Percentiles rank a stretch among this genome's conserved stretches.
Evolutionary conservation across 2,329 filamentous ascomycete species (phyloP).

Genomic region (Fusarium solani-melongenae): DNA sequence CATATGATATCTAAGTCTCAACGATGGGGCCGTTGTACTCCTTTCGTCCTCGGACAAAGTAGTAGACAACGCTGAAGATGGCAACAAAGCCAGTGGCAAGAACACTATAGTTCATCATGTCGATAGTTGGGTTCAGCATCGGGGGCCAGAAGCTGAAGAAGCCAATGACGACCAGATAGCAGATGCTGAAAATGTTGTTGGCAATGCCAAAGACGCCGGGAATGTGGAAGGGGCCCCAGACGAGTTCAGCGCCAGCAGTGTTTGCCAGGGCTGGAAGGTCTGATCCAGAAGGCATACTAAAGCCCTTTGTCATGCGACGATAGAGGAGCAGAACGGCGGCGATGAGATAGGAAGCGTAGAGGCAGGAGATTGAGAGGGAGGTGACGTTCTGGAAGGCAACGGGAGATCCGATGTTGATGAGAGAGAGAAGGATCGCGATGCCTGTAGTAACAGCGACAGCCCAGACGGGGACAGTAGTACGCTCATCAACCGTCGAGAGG

Average conservation of each 20-base stretch:
- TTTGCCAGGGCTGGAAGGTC: conserved; percentile 45
- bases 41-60: conserved; percentile 53
- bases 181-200: conserved; percentile 65
- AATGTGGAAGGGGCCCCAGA: conserved; percentile 67
- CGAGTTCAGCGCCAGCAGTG: conserved; percentile 43
- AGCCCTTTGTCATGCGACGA: conserved; percentile 44
- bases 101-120: conserved; percentile 60
- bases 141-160: conserved; percentile 68
- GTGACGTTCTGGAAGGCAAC: conserved; percentile 47
- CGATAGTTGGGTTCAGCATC: conserved; percentile 40
- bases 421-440: conserved; percentile 45
- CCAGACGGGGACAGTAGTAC: conserved; percentile 44
- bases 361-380: conserved; percentile 45
- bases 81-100: conserved; percentile 56
- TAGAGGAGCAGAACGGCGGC: conserved; percentile 43
- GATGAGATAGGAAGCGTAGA: conserved; percentile 47
- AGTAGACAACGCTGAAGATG: conserved; percentile 60
- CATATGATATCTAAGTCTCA: conserved; percentile 27
- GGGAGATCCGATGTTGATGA: conserved; percentile 49
- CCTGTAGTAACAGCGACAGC: conserved; percentile 42
- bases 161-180: conserved; percentile 64
- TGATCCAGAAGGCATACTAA: conserved; percentile 36
- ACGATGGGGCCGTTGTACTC: conserved; percentile 59
- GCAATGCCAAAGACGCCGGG: conserved; percentile 61
- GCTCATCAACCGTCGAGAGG: conserved; percentile 41